Conservation (phyloP, 176 grass and related monocot genomes). For the Avena eriantha region DNA sequence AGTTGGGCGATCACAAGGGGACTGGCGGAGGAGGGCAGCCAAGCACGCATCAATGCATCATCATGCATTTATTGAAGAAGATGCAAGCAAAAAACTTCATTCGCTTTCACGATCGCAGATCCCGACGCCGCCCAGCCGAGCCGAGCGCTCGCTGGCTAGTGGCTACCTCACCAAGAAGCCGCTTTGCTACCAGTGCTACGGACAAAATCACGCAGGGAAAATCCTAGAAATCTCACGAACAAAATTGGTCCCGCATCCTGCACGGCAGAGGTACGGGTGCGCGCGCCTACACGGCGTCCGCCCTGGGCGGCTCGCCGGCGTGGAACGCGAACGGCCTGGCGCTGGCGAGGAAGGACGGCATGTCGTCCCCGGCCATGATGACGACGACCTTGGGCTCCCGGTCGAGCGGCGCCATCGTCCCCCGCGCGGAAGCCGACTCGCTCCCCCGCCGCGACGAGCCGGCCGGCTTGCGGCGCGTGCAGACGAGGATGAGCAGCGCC, state of each 20-base stretch:
- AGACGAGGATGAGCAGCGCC: too few species aligned
- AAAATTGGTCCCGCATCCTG: conserved; percentile 25
- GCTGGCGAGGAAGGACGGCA: conserved; percentile 47
- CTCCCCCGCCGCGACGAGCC: not conserved
- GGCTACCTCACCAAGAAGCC: not conserved
- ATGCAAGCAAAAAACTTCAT: not conserved
- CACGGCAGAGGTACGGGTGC: too few species aligned
- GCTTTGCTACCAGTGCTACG: not conserved
- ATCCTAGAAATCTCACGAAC: not conserved
- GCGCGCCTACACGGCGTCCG: not conserved
- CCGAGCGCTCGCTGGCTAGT: not conserved
- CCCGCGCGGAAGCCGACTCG: not conserved
- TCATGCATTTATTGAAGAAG: not conserved
- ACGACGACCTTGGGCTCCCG: conserved; percentile 43
- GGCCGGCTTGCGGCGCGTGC: conserved; percentile 12
- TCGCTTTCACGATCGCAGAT: not conserved
- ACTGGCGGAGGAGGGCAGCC: too few species aligned
- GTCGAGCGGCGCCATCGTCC: not conserved
- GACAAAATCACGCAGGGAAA: not conserved
- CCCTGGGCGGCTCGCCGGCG: not conserved
- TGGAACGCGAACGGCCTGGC: conserved; percentile 35
- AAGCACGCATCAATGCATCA: too few species aligned
- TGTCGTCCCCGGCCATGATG: conserved; percentile 45
- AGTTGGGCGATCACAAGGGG: too few species aligned
- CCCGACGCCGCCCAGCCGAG: not conserved